Evolutionary conservation across 345 rosid genomes (phyloP).

Genomic region (Atalantia buxifolia): DNA sequence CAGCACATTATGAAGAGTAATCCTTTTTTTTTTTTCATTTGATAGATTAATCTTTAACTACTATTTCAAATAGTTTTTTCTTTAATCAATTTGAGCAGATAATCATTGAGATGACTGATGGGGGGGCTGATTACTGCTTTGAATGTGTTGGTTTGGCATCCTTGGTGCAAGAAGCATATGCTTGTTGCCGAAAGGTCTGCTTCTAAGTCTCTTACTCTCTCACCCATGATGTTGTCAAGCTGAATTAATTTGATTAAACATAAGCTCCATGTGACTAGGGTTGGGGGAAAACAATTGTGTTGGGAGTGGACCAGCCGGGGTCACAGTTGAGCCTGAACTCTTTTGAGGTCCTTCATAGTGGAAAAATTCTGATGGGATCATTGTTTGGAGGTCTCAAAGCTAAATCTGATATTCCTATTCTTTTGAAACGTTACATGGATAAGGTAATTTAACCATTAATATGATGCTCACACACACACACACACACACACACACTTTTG

Average conservation of each 20-base stretch:
- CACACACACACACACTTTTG: too few relatives aligned
- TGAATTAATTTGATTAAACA: not conserved
- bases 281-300: constrained; percentile 83
- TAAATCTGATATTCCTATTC: constrained; percentile 75
- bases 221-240: not conserved
- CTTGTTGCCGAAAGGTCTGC: constrained; percentile 62
- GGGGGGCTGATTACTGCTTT: constrained; percentile 84
- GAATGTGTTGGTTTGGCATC: constrained; percentile 67
- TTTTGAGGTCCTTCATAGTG: constrained; percentile 50
- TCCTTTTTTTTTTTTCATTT: not conserved
- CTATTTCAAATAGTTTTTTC: not conserved
- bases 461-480: too few relatives aligned
- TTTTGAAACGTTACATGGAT: constrained; percentile 56
- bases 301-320: constrained; percentile 79
- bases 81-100: constrained; percentile 22
- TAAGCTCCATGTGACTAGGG: constrained; percentile 39
- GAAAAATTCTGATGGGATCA: constrained; percentile 57
- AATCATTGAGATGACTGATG: constrained; percentile 68
- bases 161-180: constrained; percentile 66
- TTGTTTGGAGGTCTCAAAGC: constrained; percentile 85
- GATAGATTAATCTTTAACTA: not conserved
- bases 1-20: not conserved
- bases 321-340: constrained; percentile 46
- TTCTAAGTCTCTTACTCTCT: not conserved
- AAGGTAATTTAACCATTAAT: constrained; percentile 35